Evolutionary conservation across 2,329 filamentous ascomycete genomes (phyloP).

Genomic region (Raffaelea albimanens): DNA sequence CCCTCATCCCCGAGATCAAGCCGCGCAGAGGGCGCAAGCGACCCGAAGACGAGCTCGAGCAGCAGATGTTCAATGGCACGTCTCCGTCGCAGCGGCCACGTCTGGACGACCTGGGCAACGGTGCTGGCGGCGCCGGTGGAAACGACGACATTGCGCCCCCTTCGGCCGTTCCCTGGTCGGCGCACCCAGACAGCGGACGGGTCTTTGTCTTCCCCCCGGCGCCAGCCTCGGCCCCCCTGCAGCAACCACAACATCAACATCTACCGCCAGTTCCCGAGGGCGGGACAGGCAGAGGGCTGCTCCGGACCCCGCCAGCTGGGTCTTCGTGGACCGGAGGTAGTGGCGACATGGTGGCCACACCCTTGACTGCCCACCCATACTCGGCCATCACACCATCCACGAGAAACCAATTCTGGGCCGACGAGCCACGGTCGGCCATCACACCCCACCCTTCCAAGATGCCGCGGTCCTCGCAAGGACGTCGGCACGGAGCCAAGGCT

Average conservation of each 20-base stretch:
- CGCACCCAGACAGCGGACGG: slow-evolving; percentile 30
- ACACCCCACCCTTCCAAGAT: slow-evolving; percentile 45
- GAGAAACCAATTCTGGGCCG: slow-evolving; percentile 43
- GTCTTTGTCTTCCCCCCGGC: slow-evolving; percentile 25
- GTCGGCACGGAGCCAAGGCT: slow-evolving; percentile 70
- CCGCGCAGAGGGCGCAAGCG: slow-evolving; percentile 54
- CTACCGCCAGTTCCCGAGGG: slow-evolving; percentile 6
- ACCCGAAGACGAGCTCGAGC: slow-evolving; percentile 45
- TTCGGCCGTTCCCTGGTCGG: slow-evolving; percentile 25
- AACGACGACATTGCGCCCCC: too few species aligned
- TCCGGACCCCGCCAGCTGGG: slow-evolving; percentile 19
- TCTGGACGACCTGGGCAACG: slow-evolving; percentile 24
- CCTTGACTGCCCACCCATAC: slow-evolving; percentile 62
- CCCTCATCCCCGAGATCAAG: slow-evolving; percentile 67
- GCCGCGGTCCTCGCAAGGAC: slow-evolving; percentile 35
- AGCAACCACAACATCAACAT: not conserved
- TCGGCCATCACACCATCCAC: slow-evolving; percentile 65
- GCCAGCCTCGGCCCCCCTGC: not conserved
- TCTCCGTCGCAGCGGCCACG: slow-evolving; percentile 52
- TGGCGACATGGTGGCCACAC: slow-evolving; percentile 48
- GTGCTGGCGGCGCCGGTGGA: too few species aligned
- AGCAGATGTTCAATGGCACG: slow-evolving; percentile 27
- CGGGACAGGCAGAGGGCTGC: slow-evolving; percentile 11
- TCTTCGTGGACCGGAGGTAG: slow-evolving; percentile 29
- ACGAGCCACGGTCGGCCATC: slow-evolving; percentile 68